A percentile compares a stretch with the other conserved stretches of the same genome.
These are phyloP conservation scores for Diutina siamensis DNA, from an alignment of 1,139 yeast species.

Conservation along the genomic window DNA sequence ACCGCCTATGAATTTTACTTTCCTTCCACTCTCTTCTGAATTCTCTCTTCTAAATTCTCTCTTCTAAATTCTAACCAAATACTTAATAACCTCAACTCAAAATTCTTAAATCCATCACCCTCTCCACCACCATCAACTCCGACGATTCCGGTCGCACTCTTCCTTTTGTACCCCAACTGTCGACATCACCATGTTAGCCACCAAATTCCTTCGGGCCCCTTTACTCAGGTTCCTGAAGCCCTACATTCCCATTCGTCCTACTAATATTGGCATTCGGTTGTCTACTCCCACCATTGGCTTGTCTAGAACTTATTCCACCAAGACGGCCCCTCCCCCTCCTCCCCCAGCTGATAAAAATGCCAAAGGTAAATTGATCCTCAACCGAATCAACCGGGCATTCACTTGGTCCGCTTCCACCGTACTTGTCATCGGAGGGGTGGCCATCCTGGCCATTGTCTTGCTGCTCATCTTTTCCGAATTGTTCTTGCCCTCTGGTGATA, in stretches of 20 bases:
- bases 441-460: conserved; percentile 57
- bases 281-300: neutral
- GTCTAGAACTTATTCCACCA: conserved; percentile 14
- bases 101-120: too few species aligned
- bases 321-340: conserved; percentile 26
- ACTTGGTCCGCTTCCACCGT: conserved; percentile 52
- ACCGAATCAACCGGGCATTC: conserved; percentile 39
- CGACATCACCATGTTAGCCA: neutral
- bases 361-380: conserved; percentile 26
- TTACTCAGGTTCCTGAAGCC: too few species aligned
- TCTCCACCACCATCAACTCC: too few species aligned
- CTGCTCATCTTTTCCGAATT: conserved; percentile 70
- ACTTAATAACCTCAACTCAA: too few species aligned
- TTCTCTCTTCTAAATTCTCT: too few species aligned
- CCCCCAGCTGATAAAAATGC: conserved; percentile 28
- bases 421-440: conserved; percentile 56
- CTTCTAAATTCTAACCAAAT: too few species aligned
- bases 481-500: conserved; percentile 83
- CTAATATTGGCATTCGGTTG: too few species aligned
- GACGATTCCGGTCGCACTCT: neutral
- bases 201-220: neutral
- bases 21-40: too few species aligned
- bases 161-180: neutral
- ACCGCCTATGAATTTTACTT: too few species aligned
- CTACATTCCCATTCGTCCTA: too few species aligned